phyloP scores from a whole-genome alignment of 2,329 filamentous ascomycete species.

The Paraphaeosphaeria minitans region DNA sequence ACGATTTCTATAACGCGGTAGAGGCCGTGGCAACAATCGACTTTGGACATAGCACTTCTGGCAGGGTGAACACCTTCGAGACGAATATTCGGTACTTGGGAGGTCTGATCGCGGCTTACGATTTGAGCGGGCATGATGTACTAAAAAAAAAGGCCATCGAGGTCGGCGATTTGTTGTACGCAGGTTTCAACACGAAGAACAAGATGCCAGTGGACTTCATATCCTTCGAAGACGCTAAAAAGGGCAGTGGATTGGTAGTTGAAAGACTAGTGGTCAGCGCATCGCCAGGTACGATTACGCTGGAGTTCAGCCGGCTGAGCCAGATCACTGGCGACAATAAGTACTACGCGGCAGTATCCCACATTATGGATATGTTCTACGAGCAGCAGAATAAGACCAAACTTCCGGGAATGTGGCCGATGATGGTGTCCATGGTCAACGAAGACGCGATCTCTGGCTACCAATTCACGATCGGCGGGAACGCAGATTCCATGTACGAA shows the following conservation, averaged over 20 bases:
- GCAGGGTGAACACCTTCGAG: conserved; percentile 87
- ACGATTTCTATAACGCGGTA: conserved; percentile 81
- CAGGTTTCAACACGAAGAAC: conserved; percentile 87
- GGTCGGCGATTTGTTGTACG: conserved; percentile 78
- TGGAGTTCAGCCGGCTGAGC: conserved; percentile 89
- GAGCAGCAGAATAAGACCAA: conserved; percentile 73
- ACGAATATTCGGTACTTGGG: conserved; percentile 90
- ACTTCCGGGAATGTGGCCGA: conserved; percentile 81
- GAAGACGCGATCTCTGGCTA: conserved; percentile 37
- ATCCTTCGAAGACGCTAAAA: conserved; percentile 46
- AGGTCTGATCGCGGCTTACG: conserved; percentile 82
- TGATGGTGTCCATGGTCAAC: conserved; percentile 56
- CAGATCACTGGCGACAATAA: conserved; percentile 81
- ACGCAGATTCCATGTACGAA: conserved; percentile 44
- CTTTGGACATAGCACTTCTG: conserved; percentile 72
- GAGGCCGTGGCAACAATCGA: conserved; percentile 74
- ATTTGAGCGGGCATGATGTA: conserved; percentile 75
- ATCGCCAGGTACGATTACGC: conserved; percentile 68
- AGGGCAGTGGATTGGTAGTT: conserved; percentile 64
- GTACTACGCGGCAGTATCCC: conserved; percentile 88
- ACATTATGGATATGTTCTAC: conserved; percentile 80
- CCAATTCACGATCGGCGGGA: conserved; percentile 41
- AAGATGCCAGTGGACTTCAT: conserved; percentile 75
- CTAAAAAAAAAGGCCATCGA: conserved; percentile 78
- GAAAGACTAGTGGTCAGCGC: conserved; percentile 38